Base-by-base conservation (phyloP, 768 basidiomycete species). In the Russula sp. region DNA sequence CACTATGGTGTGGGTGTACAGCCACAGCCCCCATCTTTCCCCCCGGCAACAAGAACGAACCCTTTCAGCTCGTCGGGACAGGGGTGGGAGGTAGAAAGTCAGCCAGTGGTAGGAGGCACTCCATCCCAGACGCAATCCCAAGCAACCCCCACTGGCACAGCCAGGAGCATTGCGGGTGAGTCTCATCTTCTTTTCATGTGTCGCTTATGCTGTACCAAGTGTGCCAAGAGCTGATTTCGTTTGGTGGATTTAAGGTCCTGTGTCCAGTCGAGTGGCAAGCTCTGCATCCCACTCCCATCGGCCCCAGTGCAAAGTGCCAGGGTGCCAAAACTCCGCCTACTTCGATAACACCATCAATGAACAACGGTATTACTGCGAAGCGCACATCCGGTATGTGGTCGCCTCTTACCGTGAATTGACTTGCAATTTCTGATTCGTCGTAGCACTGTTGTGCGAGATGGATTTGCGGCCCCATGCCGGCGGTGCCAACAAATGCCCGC, bases 351-450 rank as follows among this genome's bases (percentile, higher is more conserved):
- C 5, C 20, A 37, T 55, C 14, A 35, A 59, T 22, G 53, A 64
- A 32, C 58, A 51, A 35, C 39, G 59, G 6, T 53, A 60, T 35
- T 64, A 37, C 37, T 64, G 63, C 9, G 32, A 35, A 20, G 11
- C 13, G 0, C 63, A 64, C 34, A 10, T 59, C 6, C 1, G 1
- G 63, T 64, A 60, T 9, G 63, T 13, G 11, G 18, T 44, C 40
- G 1, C 13, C 31, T 35, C 51, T n/a, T 32, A 3, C 18, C 13
- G n/a, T 45, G 8, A 9, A 14, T 27, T 20, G 20, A 16, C 22
- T 4, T 1, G 16, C 4, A 22, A 18, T 35, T 3, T 50, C 40
- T 51, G 13, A 31, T 34, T 18, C 13, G 10, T n/a, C 18, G 40
- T n/a, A 64, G 63, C 18, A 1, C 1, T 44, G 53, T 32, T 10